Conservation (phyloP, 2,329 filamentous ascomycete species). For the Corynespora cassiicola region DNA sequence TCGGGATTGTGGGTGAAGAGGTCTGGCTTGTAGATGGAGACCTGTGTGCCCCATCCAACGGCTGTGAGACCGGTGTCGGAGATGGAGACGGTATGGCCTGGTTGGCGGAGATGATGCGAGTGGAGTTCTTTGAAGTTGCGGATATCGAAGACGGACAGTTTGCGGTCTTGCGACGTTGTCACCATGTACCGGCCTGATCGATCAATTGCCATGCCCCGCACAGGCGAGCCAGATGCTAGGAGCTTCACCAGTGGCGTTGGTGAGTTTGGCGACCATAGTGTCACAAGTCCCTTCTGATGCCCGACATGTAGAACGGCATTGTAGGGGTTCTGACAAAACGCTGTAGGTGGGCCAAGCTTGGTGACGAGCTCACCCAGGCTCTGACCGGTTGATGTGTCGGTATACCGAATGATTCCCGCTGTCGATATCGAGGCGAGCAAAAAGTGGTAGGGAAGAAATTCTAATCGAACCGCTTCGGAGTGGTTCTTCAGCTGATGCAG, state of each 20-base stretch:
- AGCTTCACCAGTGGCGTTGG: constrained; percentile 88
- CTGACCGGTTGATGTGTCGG: constrained; percentile 92
- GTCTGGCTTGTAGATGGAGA: constrained; percentile 83
- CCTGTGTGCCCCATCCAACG: constrained; percentile 88
- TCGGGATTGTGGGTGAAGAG: constrained; percentile 79
- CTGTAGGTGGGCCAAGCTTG: constrained; percentile 80
- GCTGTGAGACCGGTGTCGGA: constrained; percentile 88
- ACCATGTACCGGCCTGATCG: constrained; percentile 96
- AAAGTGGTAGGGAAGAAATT: constrained; percentile 96
- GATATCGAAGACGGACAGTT: constrained; percentile 96
- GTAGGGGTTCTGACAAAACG: constrained; percentile 86
- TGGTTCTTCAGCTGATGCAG: constrained; percentile 91
- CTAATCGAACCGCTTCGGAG: constrained; percentile 88
- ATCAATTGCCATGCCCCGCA: constrained; percentile 84
- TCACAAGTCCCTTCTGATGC: constrained; percentile 93
- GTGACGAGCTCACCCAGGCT: constrained; percentile 86
- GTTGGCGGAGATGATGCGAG: constrained; percentile 83
- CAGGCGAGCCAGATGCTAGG: constrained; percentile 86
- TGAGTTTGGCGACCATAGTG: constrained; percentile 93
- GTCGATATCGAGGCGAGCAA: constrained; percentile 86
- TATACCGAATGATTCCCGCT: constrained; percentile 84
- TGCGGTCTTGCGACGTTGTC: constrained; percentile 84
- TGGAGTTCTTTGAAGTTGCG: constrained; percentile 93
- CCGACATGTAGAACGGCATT: constrained; percentile 93
- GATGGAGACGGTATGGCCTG: constrained; percentile 83